A percentile compares a stretch with the other conserved stretches of the same genome.
phyloP scores from a whole-genome alignment of 2,329 filamentous ascomycete genomes.

The Fusarium vanettenii region DNA sequence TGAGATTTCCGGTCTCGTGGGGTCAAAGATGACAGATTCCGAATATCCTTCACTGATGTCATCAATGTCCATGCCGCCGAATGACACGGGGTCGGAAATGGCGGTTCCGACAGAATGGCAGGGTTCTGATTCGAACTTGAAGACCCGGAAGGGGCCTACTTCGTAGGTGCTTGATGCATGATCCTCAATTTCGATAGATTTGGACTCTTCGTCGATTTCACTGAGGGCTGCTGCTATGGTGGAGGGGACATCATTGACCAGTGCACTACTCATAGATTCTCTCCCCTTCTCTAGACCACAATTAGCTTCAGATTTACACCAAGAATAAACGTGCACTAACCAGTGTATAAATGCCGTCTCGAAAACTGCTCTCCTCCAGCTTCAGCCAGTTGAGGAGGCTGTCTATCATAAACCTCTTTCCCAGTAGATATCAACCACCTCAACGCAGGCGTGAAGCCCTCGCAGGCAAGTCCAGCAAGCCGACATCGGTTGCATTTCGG shows the following conservation, averaged over 20 bases:
- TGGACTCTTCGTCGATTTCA: constrained; percentile 35
- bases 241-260: constrained; percentile 15
- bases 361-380: constrained; percentile 27
- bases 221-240: constrained; percentile 32
- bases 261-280: constrained; percentile 28
- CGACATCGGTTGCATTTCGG: constrained; percentile 32
- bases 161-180: background rate
- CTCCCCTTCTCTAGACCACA: constrained; percentile 17
- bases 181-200: constrained; percentile 4
- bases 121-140: constrained; percentile 24
- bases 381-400: constrained; percentile 20
- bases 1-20: fast-evolving
- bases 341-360: constrained; percentile 34
- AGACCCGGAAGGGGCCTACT: constrained; percentile 33
- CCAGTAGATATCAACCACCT: constrained; percentile 36
- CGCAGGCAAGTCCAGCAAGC: constrained; percentile 28
- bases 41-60: constrained; percentile 10
- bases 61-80: constrained; percentile 22
- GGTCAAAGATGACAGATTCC: background rate
- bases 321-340: background rate
- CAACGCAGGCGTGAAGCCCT: constrained; percentile 34
- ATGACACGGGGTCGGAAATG: constrained; percentile 20
- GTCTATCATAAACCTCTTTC: constrained; percentile 28
- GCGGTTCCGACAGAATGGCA: background rate
- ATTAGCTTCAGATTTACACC: background rate